Percentiles rank a stretch among this genome's conserved stretches.
Conservation (phyloP, 352 stramenopile genomes). For the Ophiocytium majus region DNA sequence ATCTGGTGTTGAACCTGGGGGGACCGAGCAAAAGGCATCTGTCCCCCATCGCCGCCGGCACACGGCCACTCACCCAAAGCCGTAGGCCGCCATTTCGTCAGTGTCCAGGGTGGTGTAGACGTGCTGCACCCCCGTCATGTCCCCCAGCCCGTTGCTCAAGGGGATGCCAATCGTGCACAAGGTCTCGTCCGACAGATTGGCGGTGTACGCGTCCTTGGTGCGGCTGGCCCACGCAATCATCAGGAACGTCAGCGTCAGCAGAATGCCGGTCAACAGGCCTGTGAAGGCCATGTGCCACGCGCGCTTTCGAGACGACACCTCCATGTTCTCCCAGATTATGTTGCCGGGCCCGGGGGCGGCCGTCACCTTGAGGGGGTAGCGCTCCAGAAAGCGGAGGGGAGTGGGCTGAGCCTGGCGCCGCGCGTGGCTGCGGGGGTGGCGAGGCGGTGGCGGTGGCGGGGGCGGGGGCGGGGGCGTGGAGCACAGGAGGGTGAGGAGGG, state of each 20-base stretch:
- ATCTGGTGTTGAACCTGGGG: too few species aligned
- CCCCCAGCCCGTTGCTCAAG: neutral
- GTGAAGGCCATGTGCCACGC: constrained; percentile 37
- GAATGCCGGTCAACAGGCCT: constrained; percentile 29
- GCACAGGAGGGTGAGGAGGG: too few species aligned
- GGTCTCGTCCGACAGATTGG: neutral
- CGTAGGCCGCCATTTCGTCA: neutral
- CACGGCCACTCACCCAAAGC: too few species aligned
- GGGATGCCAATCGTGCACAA: neutral
- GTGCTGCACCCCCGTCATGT: neutral
- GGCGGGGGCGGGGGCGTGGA: too few species aligned
- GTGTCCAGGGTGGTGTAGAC: neutral
- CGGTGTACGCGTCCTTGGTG: neutral
- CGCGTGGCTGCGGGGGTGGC: neutral
- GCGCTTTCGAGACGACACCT: constrained; percentile 26
- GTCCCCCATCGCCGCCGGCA: too few species aligned
- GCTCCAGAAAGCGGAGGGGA: neutral
- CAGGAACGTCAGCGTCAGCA: constrained; percentile 34
- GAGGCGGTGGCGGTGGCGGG: too few species aligned
- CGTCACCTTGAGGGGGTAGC: neutral
- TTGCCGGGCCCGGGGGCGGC: constrained; percentile 40
- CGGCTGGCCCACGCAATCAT: constrained; percentile 26
- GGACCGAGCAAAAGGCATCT: too few species aligned
- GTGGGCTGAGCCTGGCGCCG: neutral
- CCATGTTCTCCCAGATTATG: constrained; percentile 55